Evolutionary conservation across 805 yeast species (phyloP), one percentile per base, ranked within the genome.

Genomic region (Candida patagonica): DNA sequence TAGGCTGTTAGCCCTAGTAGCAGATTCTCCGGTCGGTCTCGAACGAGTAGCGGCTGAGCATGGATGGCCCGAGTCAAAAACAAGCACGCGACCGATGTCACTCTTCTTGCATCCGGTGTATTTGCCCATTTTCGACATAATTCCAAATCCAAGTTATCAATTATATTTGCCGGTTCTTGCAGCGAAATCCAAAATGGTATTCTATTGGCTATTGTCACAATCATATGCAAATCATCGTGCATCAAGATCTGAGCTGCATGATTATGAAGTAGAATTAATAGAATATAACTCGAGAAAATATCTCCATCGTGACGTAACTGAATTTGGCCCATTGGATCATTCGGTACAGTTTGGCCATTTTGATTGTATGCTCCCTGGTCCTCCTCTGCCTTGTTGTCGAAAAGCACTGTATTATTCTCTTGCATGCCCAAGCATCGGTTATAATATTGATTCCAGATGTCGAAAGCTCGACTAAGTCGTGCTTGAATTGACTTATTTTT

Each of bases 221-320:
- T 52, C n/a, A 54, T 37, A 13, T 52, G 52, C 30, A 58, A 30
- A 35, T 58, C 61, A 29, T 54, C 60, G 41, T 53, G 55, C 31
- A 54, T 55, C 30, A 46, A 41, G 19, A 57, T 47, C 40, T 47
- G 49, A n/a, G 53, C 46, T 16, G 58, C 45, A 44, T 53, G 54
- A 40, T 54, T 56, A 38, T 51, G 48, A 24, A 56, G 48, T 13
- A 53, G 44, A 4, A 54, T 41, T 19, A 50, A 29, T 35, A 56
- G 42, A 9, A 55, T 49, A 42, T 51, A 53, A 33, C 50, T 53
- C 7, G 38, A 20, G 12, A 59, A 55, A 6, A 54, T 40, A 16
- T 37, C 37, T 2, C 47, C 43, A 19, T 21, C 40, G 13, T 32
- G 26, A 8, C 24, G 22, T n/a, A 22, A 15, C 13, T 39, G 47